Conservation (phyloP, 257 asterid species). For the Nicotiana undulata region DNA sequence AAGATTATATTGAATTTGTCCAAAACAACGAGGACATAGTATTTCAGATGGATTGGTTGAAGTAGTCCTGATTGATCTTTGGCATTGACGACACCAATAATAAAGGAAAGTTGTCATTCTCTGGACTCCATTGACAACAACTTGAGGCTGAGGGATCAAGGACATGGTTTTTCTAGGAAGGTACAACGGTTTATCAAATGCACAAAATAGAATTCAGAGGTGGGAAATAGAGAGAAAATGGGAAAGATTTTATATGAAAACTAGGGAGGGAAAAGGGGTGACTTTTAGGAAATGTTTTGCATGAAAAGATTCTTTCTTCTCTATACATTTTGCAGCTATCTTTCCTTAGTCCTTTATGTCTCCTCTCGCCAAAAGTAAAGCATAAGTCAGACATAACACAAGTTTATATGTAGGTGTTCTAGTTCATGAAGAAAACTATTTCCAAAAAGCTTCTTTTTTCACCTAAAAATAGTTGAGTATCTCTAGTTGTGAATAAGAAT, state of each 20-base stretch:
- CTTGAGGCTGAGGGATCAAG: conserved; percentile 17
- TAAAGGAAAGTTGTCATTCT: conserved; percentile 61
- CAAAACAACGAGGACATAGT: conserved; percentile 55
- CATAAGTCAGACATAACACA: conserved; percentile 25
- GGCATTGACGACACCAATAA: conserved; percentile 72
- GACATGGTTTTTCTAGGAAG: conserved; percentile 26
- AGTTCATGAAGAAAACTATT: background rate
- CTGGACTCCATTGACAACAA: conserved; percentile 39
- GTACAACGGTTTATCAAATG: background rate
- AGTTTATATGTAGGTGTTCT: background rate
- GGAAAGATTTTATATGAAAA: conserved; percentile 9
- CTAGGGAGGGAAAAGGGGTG: conserved; percentile 33
- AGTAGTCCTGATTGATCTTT: conserved; percentile 56
- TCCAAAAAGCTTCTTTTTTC: background rate
- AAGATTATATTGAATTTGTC: conserved; percentile 44
- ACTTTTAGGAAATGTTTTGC: conserved; percentile 23
- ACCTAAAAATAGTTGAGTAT: background rate
- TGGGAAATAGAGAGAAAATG: background rate
- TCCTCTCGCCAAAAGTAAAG: conserved; percentile 37
- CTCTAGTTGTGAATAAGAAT: background rate
- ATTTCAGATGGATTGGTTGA: conserved; percentile 49
- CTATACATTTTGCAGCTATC: conserved; percentile 10
- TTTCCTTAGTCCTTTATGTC: conserved; percentile 9
- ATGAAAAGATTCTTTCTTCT: conserved; percentile 16
- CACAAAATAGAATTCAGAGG: background rate